phyloP scores from a whole-genome alignment of 2,329 filamentous ascomycete genomes.

The Grosmannia clavigera region DNA sequence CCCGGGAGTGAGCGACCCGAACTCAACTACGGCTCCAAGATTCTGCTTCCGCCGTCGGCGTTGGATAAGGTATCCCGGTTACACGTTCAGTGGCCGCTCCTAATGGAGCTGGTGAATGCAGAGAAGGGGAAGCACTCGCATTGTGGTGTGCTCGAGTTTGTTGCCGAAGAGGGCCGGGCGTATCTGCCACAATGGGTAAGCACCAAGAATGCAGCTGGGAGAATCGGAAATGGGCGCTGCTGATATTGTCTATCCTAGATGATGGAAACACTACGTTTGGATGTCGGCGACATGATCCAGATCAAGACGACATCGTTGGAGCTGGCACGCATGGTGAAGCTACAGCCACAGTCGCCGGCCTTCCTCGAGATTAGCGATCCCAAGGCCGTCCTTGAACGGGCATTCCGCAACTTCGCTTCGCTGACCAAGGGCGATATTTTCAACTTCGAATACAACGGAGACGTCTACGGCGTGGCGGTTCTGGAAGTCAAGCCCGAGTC shows the following conservation, averaged over 20 bases:
- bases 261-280: conserved; percentile 82
- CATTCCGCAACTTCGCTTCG: conserved; percentile 90
- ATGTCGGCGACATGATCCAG: conserved; percentile 88
- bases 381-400: conserved; percentile 92
- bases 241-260: conserved; percentile 40
- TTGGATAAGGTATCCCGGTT: conserved; percentile 92
- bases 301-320: conserved; percentile 90
- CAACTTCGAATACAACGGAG: conserved; percentile 93
- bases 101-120: conserved; percentile 92
- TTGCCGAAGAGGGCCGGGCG: conserved; percentile 90
- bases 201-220: conserved; percentile 4
- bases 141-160: conserved; percentile 92
- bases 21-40: conserved; percentile 94
- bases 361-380: conserved; percentile 97
- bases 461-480: conserved; percentile 84
- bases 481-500: conserved; percentile 82
- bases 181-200: conserved; percentile 90
- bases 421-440: conserved; percentile 90
- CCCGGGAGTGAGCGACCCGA: conserved; percentile 79
- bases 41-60: conserved; percentile 90
- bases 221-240: neutral
- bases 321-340: conserved; percentile 83
- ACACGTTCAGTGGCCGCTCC: conserved; percentile 93
- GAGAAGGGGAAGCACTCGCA: conserved; percentile 71
- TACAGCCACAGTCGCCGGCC: conserved; percentile 83